A percentile compares a stretch with the other conserved stretches of the same genome.
Evolutionary conservation across 2,329 filamentous ascomycete species (phyloP).

Genomic region (Tolypocladium sp.): DNA sequence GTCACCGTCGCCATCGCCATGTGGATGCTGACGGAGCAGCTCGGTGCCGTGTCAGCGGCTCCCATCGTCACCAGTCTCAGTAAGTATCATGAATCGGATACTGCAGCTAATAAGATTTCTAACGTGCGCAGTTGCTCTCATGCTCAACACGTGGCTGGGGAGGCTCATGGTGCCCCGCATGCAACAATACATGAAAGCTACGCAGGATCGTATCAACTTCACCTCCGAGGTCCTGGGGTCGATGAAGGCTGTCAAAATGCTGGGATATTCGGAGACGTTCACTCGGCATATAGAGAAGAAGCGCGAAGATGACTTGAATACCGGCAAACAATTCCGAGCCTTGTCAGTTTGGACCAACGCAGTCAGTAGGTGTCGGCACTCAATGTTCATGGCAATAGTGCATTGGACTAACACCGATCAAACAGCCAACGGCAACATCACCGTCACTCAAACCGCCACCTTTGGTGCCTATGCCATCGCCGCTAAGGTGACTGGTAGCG

Average conservation of each 20-base stretch:
- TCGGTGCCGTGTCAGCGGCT: slow-evolving; percentile 21
- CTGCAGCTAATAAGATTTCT: no score
- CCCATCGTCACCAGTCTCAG: slow-evolving; percentile 20
- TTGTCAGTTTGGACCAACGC: slow-evolving; percentile 17
- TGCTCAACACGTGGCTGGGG: slow-evolving; percentile 5
- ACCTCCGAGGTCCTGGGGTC: slow-evolving; percentile 20
- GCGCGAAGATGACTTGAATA: slow-evolving; percentile 14
- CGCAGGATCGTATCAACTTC: slow-evolving; percentile 21
- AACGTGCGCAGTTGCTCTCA: no score
- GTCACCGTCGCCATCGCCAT: slow-evolving; percentile 20
- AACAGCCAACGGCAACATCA: slow-evolving; percentile 15
- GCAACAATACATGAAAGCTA: slow-evolving; percentile 21
- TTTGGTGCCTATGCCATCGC: slow-evolving; percentile 20
- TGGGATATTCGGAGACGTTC: slow-evolving; percentile 18
- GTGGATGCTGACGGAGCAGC: slow-evolving; percentile 19
- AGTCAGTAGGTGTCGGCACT: slow-evolving; percentile 11
- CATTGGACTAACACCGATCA: no score
- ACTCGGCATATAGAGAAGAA: slow-evolving; percentile 12
- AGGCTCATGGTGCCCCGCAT: slow-evolving; percentile 14
- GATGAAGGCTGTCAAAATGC: slow-evolving; percentile 24
- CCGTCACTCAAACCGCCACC: slow-evolving; percentile 17
- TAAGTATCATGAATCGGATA: slow-evolving; percentile 7
- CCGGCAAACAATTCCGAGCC: slow-evolving; percentile 14
- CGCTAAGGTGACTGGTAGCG: slow-evolving; percentile 13
- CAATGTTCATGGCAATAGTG: no score